phyloP scores from a whole-genome alignment of 1,284 basidiomycete genomes.

The Ganoderma meredithae region DNA sequence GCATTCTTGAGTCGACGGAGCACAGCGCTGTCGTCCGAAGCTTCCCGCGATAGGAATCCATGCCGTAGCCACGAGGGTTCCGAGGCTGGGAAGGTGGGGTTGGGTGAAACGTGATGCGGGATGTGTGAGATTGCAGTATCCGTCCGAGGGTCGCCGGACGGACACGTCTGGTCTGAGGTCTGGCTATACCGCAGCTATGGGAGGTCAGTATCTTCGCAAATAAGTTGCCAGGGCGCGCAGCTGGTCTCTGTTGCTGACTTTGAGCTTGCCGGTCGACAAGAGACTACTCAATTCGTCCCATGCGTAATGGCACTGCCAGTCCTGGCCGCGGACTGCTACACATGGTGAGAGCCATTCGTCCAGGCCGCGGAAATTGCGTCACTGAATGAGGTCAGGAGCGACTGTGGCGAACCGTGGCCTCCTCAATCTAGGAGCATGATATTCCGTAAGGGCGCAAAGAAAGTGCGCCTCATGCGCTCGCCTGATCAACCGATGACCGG shows the following conservation, averaged over 20 bases:
- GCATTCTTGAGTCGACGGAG: slow-evolving; percentile 12
- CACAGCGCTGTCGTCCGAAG: not conserved
- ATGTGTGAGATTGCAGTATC: not conserved
- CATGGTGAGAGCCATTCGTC: not conserved
- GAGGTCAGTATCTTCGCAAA: slow-evolving; percentile 1
- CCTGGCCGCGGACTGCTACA: not conserved
- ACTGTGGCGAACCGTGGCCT: not conserved
- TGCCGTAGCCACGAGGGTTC: slow-evolving; percentile 5
- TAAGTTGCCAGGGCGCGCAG: slow-evolving; percentile 1
- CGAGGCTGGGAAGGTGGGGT: slow-evolving; percentile 9
- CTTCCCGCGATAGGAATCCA: slow-evolving; percentile 1
- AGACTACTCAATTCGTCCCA: not conserved
- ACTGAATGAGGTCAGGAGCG: slow-evolving; percentile 3
- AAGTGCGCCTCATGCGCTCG: not conserved
- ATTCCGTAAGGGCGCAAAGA: not conserved
- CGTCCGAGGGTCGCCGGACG: not conserved
- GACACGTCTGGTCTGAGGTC: slow-evolving; percentile 2
- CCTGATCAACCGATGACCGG: not conserved
- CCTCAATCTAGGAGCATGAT: not conserved
- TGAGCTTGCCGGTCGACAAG: not conserved
- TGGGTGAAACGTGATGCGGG: slow-evolving; percentile 11
- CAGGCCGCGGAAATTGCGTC: not conserved
- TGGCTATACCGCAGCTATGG: slow-evolving; percentile 1
- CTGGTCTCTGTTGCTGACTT: not conserved
- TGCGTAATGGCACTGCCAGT: not conserved